Conservation (phyloP, 345 rosid genomes). For the Aegle marmelos region DNA sequence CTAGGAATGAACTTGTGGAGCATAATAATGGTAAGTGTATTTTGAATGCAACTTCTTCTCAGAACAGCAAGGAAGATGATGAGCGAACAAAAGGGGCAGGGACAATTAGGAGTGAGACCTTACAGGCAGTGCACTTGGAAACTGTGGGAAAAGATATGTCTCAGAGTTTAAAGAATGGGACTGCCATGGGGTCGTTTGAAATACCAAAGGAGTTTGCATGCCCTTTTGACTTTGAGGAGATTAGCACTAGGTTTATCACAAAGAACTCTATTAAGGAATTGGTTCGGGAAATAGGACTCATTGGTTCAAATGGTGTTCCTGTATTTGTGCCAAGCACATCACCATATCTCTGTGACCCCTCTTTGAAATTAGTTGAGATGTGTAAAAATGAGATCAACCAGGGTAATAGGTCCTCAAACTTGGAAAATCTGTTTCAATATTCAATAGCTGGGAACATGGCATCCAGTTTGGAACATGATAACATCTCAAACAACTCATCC, state of each 20-base stretch:
- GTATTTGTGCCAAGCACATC: constrained; percentile 25
- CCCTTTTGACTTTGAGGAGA: constrained; percentile 31
- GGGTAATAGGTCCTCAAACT: constrained; percentile 4
- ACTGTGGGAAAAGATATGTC: background rate
- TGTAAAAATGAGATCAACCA: constrained; percentile 5
- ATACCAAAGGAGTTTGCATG: constrained; percentile 12
- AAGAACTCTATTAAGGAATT: constrained; percentile 30
- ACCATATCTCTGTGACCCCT: constrained; percentile 27
- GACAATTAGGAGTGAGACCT: constrained; percentile 5
- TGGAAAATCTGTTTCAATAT: background rate
- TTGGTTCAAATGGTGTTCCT: constrained; percentile 36
- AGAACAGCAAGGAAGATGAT: constrained; percentile 1
- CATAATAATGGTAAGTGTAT: constrained; percentile 29
- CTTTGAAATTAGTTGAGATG: constrained; percentile 19
- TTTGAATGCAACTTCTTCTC: constrained; percentile 13
- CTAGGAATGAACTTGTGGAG: constrained; percentile 18
- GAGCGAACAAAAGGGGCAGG: constrained; percentile 7
- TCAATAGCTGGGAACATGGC: background rate
- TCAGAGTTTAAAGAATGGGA: constrained; percentile 11
- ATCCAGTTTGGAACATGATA: background rate
- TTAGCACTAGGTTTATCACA: constrained; percentile 29
- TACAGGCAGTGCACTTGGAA: constrained; percentile 9
- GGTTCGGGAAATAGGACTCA: constrained; percentile 36
- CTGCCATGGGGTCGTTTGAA: constrained; percentile 7
- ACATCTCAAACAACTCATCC: constrained; percentile 1